phyloP scores from a whole-genome alignment of 164 flowering plant genomes.

The Akebia trifoliata region DNA sequence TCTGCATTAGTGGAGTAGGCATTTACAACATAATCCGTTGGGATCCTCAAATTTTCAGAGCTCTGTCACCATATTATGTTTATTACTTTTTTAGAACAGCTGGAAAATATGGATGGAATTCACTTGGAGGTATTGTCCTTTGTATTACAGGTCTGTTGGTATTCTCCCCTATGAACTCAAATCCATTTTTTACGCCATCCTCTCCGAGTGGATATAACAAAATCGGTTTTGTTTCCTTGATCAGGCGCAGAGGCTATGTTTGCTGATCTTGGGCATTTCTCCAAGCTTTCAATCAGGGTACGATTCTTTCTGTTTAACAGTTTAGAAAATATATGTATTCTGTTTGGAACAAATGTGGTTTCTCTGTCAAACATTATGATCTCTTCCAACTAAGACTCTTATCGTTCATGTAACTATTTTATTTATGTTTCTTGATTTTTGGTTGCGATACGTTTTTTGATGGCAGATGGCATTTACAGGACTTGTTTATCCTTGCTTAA shows the following conservation, averaged over 20 bases:
- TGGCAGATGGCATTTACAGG: constrained; percentile 55
- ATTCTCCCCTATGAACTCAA: neutral
- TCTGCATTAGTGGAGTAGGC: constrained; percentile 54
- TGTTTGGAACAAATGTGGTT: neutral
- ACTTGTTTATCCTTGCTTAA: constrained; percentile 57
- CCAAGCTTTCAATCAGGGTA: constrained; percentile 51
- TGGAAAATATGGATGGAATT: constrained; percentile 51
- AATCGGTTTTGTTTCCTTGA: neutral
- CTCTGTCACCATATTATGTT: constrained; percentile 50
- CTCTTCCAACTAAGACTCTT: neutral
- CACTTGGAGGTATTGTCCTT: constrained; percentile 54
- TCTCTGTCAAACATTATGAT: neutral
- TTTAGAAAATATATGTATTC: too few species aligned
- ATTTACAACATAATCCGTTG: constrained; percentile 51
- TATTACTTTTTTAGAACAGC: constrained; percentile 38
- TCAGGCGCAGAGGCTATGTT: constrained; percentile 83
- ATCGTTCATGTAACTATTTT: too few species aligned
- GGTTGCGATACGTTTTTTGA: neutral
- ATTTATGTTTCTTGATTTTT: neutral
- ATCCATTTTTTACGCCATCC: neutral
- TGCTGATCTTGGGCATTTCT: constrained; percentile 76
- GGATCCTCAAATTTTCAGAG: constrained; percentile 41
- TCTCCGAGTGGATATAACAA: neutral
- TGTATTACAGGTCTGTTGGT: constrained; percentile 50
- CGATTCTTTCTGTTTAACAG: neutral